Base-by-base conservation (phyloP, 2,329 filamentous ascomycete genomes). In the Ophioceras dolichostomum region DNA sequence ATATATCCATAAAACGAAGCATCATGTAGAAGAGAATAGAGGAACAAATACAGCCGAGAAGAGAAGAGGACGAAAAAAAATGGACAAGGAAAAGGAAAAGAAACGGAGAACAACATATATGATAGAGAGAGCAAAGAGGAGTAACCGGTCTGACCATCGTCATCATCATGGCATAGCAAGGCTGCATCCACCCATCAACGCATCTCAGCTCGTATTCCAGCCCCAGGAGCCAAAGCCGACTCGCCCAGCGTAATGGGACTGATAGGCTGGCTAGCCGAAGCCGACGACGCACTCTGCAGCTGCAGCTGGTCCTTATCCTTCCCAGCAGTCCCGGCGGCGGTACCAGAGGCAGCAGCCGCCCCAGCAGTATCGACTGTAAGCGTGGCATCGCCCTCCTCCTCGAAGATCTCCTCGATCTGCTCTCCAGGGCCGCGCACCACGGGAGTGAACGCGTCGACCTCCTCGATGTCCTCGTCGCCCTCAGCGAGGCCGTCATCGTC, bases 391-490 rank as follows among this genome's bases (percentile, higher is more conserved):
- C n/a, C n/a, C n/a, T n/a, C 28, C 30, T 62, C 60, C 42, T 65
- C 64, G 39, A 64, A 60, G 29, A 68, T 62, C 34, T 66, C 63
- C 43, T 68, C 65, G 37, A 67, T 61, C 14, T 49, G 57, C 44
- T 68, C 64, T 0, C 63, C 64, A 0, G 63, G 61, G 0, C 60
- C 52, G 3, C 54, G 52, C 31, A 64, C 50, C 14, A 75, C 59
- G 0, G 73, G 72, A 19, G 60, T 65, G 45, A 79, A 79, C 3
- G 62, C 59, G 7, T 79, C 75, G 6, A 75, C 72, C 47, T 76
- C 73, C 42, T 76, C 73, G 13, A 72, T 46, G 3, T 70, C 67
- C 21, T 68, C 61, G 18, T 56, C 59, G 7, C 55, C 49, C 13
- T 36, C 28, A 12, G 24, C 45, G 10, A 53, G 54, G 37, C 55